phyloP scores from a whole-genome alignment of 2,329 filamentous ascomycete genomes.

The Sphaerulina populicola region DNA sequence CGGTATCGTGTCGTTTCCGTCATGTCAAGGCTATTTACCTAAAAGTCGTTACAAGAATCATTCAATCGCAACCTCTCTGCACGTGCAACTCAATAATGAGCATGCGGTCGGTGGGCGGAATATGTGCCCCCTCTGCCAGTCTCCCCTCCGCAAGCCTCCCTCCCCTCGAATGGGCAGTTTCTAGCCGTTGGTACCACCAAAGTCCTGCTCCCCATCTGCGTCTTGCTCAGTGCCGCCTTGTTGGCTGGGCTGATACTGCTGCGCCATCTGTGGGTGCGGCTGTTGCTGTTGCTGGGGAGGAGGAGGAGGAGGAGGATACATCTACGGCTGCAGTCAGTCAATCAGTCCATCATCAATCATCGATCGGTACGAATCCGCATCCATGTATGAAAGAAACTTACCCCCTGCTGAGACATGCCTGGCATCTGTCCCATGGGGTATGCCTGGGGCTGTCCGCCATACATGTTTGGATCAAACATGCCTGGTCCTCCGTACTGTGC shows the following conservation, averaged over 20 bases:
- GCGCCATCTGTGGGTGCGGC: constrained; percentile 35
- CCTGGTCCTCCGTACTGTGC: constrained; percentile 64
- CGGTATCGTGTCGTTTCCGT: constrained; percentile 5
- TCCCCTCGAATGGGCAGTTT: neutral
- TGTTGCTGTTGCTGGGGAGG: too few relatives aligned
- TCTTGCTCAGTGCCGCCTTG: constrained; percentile 37
- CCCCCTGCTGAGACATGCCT: constrained; percentile 27
- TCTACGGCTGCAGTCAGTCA: constrained; percentile 20
- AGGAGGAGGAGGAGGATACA: constrained; percentile 18
- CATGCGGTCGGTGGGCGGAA: neutral
- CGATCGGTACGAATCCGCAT: neutral
- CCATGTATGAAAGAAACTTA: constrained; percentile 10
- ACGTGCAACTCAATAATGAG: neutral
- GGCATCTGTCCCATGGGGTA: constrained; percentile 29
- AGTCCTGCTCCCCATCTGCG: constrained; percentile 41
- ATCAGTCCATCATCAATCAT: constrained; percentile 5
- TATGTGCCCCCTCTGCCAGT: neutral
- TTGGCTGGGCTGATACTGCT: constrained; percentile 32
- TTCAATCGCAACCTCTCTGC: neutral
- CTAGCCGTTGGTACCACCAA: constrained; percentile 24
- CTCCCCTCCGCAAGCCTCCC: neutral
- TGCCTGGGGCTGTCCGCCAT: constrained; percentile 36
- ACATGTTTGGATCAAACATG: constrained; percentile 82
- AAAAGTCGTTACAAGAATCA: constrained; percentile 3
- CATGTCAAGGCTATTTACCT: constrained; percentile 7